Percentiles rank a stretch among this genome's conserved stretches.
Evolutionary conservation across 345 rosid species (phyloP).

Genomic region (Mangifera indica): DNA sequence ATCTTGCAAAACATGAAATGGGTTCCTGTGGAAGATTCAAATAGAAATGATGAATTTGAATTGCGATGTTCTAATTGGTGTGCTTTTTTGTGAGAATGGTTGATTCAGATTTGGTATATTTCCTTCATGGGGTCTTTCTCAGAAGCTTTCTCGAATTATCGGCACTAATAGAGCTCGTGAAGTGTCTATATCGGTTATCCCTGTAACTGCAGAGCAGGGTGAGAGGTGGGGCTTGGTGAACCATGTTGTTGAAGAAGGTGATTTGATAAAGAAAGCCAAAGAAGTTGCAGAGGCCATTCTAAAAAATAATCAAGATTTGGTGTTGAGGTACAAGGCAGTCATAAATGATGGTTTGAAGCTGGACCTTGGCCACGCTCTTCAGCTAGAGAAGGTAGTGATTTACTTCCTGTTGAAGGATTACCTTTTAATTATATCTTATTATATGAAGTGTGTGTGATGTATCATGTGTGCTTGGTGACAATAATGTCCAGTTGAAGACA

Average conservation of each 20-base stretch:
- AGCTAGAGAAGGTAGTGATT: slow-evolving; percentile 70
- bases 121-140: slow-evolving; percentile 97
- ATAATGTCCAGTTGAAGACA: background rate
- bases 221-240: slow-evolving; percentile 84
- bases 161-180: slow-evolving; percentile 86
- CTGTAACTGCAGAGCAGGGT: slow-evolving; percentile 78
- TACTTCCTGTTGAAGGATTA: background rate
- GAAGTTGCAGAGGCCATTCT: slow-evolving; percentile 66
- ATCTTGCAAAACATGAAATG: no score
- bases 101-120: slow-evolving; percentile 76
- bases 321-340: slow-evolving; percentile 69
- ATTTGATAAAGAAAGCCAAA: slow-evolving; percentile 59
- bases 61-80: no score
- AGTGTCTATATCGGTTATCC: slow-evolving; percentile 61
- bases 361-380: slow-evolving; percentile 70
- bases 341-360: slow-evolving; percentile 78
- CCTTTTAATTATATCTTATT: background rate
- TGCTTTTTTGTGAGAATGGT: background rate
- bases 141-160: slow-evolving; percentile 75
- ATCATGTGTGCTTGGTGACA: background rate
- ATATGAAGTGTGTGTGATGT: background rate
- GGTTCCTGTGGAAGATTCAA: no score
- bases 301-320: slow-evolving; percentile 71
- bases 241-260: slow-evolving; percentile 71
- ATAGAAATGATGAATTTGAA: no score